phyloP scores from a whole-genome alignment of 2,329 filamentous ascomycete species.

The Coleophoma crateriformis region DNA sequence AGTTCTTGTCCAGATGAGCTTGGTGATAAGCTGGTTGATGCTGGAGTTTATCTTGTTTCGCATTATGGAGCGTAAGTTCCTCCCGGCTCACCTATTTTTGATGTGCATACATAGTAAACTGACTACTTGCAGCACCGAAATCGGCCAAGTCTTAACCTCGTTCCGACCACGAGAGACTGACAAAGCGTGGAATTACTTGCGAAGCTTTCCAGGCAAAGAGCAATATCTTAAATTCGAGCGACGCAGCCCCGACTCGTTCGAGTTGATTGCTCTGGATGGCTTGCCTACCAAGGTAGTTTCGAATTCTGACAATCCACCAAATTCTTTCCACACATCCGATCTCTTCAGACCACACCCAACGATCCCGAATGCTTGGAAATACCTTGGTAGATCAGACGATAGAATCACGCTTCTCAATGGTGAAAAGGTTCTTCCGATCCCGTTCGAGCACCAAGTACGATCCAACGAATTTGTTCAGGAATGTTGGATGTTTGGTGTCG shows the following conservation, averaged over 20 bases:
- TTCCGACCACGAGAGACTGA: constrained; percentile 42
- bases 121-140: constrained; percentile 40
- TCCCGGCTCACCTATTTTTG: neutral
- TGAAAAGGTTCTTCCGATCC: constrained; percentile 38
- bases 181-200: constrained; percentile 57
- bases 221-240: constrained; percentile 10
- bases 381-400: constrained; percentile 38
- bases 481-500: constrained; percentile 49
- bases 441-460: constrained; percentile 45
- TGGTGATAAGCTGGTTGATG: constrained; percentile 44
- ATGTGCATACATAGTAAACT: neutral
- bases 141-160: constrained; percentile 56
- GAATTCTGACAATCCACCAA: constrained; percentile 37
- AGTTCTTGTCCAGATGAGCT: constrained; percentile 54
- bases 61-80: constrained; percentile 51
- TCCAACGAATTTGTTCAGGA: constrained; percentile 47
- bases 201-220: constrained; percentile 13
- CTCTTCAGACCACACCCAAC: constrained; percentile 36
- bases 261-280: constrained; percentile 28
- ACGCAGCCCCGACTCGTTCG: constrained; percentile 5
- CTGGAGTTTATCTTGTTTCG: constrained; percentile 47
- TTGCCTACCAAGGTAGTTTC: constrained; percentile 30
- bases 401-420: constrained; percentile 39
- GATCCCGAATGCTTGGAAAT: constrained; percentile 38
- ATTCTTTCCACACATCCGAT: constrained; percentile 39